Conservation (phyloP, 805 yeast genomes). For the Kodamaea nitidulidarum region DNA sequence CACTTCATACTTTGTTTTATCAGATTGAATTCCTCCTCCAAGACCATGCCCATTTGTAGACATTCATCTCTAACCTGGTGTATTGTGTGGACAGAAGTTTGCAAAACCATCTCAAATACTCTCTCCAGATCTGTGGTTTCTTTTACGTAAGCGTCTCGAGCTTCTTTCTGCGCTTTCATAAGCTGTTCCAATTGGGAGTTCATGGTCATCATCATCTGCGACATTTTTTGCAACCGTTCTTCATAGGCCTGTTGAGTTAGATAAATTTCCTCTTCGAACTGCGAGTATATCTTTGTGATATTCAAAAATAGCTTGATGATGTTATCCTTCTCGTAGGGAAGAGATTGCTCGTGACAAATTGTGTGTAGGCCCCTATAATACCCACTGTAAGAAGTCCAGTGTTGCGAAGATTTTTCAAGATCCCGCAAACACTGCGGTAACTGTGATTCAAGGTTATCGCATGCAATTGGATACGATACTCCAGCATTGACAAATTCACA, state of each 20-base stretch:
- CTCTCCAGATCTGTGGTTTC: neutral
- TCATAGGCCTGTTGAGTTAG: neutral
- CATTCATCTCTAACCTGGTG: neutral
- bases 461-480: conserved; percentile 29
- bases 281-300: conserved; percentile 31
- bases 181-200: neutral
- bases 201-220: neutral
- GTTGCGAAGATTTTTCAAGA: conserved; percentile 46
- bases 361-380: conserved; percentile 52
- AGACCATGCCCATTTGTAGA: too few species aligned
- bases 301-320: conserved; percentile 44
- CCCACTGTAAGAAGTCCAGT: conserved; percentile 75
- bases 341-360: conserved; percentile 49
- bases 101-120: neutral
- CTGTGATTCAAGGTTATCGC: conserved; percentile 17
- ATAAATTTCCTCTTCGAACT: conserved; percentile 9
- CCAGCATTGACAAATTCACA: conserved; percentile 53
- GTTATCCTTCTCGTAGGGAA: conserved; percentile 51
- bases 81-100: neutral
- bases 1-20: too few species aligned
- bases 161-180: neutral
- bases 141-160: neutral
- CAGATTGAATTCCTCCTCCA: too few species aligned
- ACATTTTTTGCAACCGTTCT: neutral
- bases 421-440: conserved; percentile 36